phyloP scores from a whole-genome alignment of 805 yeast species.

The Metschnikowia lunata region DNA sequence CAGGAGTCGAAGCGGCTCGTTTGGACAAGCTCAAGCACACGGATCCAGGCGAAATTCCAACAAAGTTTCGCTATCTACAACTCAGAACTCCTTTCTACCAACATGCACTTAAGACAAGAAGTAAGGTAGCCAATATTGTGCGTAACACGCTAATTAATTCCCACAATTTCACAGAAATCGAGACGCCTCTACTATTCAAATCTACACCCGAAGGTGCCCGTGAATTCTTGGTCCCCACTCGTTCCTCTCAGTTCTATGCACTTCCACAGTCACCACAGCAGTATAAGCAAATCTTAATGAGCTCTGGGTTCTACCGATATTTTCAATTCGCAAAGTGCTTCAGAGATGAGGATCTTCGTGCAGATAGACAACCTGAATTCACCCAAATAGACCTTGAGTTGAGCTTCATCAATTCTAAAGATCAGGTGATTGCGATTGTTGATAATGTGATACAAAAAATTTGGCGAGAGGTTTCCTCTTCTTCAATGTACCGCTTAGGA shows the following conservation, averaged over 20 bases:
- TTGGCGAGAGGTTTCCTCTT: constrained; percentile 49
- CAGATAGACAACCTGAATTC: constrained; percentile 96
- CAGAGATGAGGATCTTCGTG: constrained; percentile 91
- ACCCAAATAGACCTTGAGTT: constrained; percentile 96
- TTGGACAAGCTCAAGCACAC: constrained; percentile 54
- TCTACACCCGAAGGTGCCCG: constrained; percentile 98
- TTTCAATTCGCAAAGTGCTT: constrained; percentile 93
- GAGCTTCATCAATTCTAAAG: constrained; percentile 68
- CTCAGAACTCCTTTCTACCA: constrained; percentile 60
- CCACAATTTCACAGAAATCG: constrained; percentile 70
- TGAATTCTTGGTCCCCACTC: constrained; percentile 90
- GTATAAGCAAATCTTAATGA: constrained; percentile 91
- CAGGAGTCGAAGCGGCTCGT: constrained; percentile 65
- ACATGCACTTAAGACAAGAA: constrained; percentile 50
- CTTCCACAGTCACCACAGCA: constrained; percentile 98
- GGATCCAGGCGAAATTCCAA: constrained; percentile 58
- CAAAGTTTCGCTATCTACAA: constrained; percentile 78
- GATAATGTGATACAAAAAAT: constrained; percentile 50
- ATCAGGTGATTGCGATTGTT: constrained; percentile 61
- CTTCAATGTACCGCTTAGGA: constrained; percentile 37
- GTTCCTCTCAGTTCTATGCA: constrained; percentile 70
- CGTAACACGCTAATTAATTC: constrained; percentile 36
- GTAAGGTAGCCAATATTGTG: constrained; percentile 47
- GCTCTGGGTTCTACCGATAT: constrained; percentile 82
- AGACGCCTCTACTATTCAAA: constrained; percentile 89